Evolutionary conservation across 2,329 filamentous ascomycete genomes (phyloP), one percentile per base, ranked within the genome.

Genomic region (Hymenoscyphus fructigenus): DNA sequence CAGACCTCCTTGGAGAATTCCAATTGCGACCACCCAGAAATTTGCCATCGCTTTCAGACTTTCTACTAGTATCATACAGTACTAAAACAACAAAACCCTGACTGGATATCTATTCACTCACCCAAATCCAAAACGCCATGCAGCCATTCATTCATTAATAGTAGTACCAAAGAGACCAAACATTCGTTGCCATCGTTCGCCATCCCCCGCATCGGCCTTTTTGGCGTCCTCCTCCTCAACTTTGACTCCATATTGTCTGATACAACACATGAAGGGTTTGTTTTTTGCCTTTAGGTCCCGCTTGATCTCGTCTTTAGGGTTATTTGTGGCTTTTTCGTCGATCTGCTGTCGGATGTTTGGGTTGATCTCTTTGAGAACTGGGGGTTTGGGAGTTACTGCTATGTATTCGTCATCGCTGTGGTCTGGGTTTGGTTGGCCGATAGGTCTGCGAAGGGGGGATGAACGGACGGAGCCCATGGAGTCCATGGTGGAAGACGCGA

Each of bases 191-290:
- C 88, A 92, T 34, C 83, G 78, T 68, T 69, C 78, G 2, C 76
- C 80, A 1, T 77, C 65, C 14, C 81, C 84, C 44, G 78, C 80
- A 70, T 83, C 75, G 1, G 79, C 81, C 68, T 80, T 80, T 5
- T 64, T 68, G 17, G 77, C 74, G 67, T 85, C 77, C 2, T 65
- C 64, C 66, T 75, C 74, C 2, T 56, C 20, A 1, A 82, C 75
- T 63, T 77, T 80, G 57, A 91, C 78, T 5, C 90, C 90, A 70
- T 91, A 93, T 74, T 93, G 88, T 67, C 82, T 82, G 66, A 93
- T 82, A 71, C 89, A 91, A 74, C 90, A 93, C 1, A 80, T 77
- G 71, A 93, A 92, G 0, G 89, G 85, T 38, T 79, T 81, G 63
- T 88, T 88, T 1, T 79, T 71, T 1, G 67, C 60, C n/a, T 58